A percentile compares a stretch with the other conserved stretches of the same genome.
Conservation (phyloP, 164 flowering plant species). For the Taxillus chinensis region DNA sequence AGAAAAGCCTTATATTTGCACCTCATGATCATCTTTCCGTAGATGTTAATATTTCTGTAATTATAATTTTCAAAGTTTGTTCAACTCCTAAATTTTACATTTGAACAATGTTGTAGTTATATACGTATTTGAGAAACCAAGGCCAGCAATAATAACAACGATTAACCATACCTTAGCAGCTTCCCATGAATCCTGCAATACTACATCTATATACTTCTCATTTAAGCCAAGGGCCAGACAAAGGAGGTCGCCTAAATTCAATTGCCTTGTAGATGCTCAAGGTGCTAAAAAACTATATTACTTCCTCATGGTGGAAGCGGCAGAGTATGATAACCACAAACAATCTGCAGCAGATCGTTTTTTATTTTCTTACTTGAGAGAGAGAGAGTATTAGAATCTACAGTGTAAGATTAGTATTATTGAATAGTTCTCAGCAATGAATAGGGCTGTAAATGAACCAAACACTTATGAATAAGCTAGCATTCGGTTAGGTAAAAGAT, state of each 20-base stretch:
- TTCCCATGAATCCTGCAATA: conserved; percentile 21
- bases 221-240: conserved; percentile 40
- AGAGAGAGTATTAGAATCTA: too few species aligned
- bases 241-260: conserved; percentile 46
- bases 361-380: conserved; percentile 51
- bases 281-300: conserved; percentile 58
- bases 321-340: conserved; percentile 67
- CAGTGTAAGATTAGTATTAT: neutral
- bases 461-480: too few species aligned
- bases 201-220: conserved; percentile 21
- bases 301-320: conserved; percentile 59
- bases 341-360: conserved; percentile 72
- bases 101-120: too few species aligned
- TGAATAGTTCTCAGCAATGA: neutral
- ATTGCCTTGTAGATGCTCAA: conserved; percentile 84
- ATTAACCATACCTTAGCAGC: conserved; percentile 41
- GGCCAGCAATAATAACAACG: neutral
- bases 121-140: neutral
- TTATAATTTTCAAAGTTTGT: too few species aligned
- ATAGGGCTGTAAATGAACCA: too few species aligned
- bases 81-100: too few species aligned
- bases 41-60: too few species aligned
- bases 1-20: too few species aligned
- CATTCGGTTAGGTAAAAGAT: too few species aligned
- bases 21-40: too few species aligned